Evolutionary conservation across 768 basidiomycete species (phyloP).

Genomic region (Phylloporus rhodoxanthus): DNA sequence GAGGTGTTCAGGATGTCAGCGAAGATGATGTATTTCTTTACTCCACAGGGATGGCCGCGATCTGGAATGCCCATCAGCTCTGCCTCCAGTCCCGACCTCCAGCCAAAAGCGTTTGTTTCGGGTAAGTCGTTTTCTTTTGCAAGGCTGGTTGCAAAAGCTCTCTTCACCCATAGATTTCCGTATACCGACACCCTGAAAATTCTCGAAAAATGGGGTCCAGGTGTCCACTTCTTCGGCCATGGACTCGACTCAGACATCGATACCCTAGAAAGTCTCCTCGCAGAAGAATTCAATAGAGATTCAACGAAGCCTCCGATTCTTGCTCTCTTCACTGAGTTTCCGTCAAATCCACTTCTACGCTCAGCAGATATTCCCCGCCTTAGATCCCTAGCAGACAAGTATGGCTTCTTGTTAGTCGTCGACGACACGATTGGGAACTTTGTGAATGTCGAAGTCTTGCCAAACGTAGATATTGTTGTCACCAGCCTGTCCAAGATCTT

Average conservation of each 20-base stretch:
- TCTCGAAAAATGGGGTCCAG: constrained; percentile 93
- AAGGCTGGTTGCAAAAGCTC: neutral
- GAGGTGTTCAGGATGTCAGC: constrained; percentile 62
- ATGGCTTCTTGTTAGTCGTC: constrained; percentile 81
- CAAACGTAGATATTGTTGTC: constrained; percentile 82
- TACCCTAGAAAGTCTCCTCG: constrained; percentile 59
- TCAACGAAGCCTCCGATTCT: constrained; percentile 54
- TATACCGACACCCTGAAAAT: constrained; percentile 95
- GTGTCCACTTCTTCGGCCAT: constrained; percentile 81
- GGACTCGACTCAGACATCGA: constrained; percentile 75
- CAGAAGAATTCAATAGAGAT: constrained; percentile 35
- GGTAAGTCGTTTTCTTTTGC: constrained; percentile 45
- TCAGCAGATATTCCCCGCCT: constrained; percentile 73
- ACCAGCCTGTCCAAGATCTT: constrained; percentile 94
- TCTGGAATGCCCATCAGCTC: constrained; percentile 85
- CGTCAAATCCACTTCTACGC: constrained; percentile 91
- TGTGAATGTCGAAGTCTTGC: constrained; percentile 84
- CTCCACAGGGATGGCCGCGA: constrained; percentile 88
- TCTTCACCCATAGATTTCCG: constrained; percentile 58
- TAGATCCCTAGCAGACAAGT: constrained; percentile 76
- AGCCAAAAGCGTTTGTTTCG: constrained; percentile 89
- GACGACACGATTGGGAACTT: constrained; percentile 97
- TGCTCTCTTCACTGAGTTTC: constrained; percentile 89
- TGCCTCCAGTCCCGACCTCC: constrained; percentile 43
- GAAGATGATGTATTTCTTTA: constrained; percentile 89